Conservation (phyloP, 2,329 filamentous ascomycete genomes). For the Colletotrichum lentis region DNA sequence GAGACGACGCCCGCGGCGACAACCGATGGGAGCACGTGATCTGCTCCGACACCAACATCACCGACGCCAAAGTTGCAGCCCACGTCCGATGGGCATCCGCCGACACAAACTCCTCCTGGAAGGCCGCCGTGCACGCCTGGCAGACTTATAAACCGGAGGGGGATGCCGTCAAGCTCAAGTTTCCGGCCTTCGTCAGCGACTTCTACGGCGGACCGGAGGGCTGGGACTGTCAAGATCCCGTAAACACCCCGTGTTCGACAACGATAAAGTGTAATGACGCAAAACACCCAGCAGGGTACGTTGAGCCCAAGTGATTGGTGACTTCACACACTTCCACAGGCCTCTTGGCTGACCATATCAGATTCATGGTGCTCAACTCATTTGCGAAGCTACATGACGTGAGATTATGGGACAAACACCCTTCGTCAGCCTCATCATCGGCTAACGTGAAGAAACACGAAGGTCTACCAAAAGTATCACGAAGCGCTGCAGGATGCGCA, state of each 20-base stretch:
- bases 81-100: slow-evolving; percentile 9
- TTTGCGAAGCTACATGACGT: slow-evolving; percentile 24
- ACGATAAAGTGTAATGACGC: slow-evolving; percentile 9
- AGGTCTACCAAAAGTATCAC: slow-evolving; percentile 23
- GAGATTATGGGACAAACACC: background rate
- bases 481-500: slow-evolving; percentile 24
- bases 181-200: slow-evolving; percentile 21
- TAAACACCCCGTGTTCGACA: slow-evolving; percentile 20
- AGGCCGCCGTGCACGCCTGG: slow-evolving; percentile 10
- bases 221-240: slow-evolving; percentile 23
- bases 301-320: background rate
- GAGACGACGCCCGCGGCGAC: too few species aligned
- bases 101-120: slow-evolving; percentile 16
- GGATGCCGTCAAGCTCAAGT: background rate
- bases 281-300: slow-evolving; percentile 21
- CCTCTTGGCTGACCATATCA: background rate
- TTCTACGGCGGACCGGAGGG: slow-evolving; percentile 27
- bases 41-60: slow-evolving; percentile 20
- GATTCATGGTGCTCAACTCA: slow-evolving; percentile 15
- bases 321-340: too few species aligned
- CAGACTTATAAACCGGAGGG: background rate
- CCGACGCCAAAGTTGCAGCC: slow-evolving; percentile 21
- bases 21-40: background rate
- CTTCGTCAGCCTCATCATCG: background rate
- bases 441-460: background rate